Evolutionary conservation across 2,329 filamentous ascomycete species (phyloP), one percentile per base, ranked within the genome.

Genomic region (Fusarium globosum): DNA sequence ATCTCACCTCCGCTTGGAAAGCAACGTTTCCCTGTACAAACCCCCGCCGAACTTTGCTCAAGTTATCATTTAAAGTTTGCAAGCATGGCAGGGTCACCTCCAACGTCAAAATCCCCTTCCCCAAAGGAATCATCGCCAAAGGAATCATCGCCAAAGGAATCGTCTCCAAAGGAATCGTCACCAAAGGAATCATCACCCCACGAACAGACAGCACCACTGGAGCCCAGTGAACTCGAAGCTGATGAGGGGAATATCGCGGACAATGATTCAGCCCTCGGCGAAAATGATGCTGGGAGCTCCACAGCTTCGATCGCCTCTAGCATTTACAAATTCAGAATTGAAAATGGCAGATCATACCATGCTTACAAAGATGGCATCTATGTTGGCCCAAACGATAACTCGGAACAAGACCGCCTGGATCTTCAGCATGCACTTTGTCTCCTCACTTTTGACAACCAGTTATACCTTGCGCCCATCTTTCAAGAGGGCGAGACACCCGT

Each of bases 291-390:
- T 18, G 55, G 58, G 21, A 73, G 61, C 43, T 65, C 64, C 13
- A 78, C 71, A 14, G 68, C 69, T 6, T 77, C 73, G 5, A 20
- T 79, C 9, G 48, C 52, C 30, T 69, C 60, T 1, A 76, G 67
- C 9, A 68, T 79, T 28, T 64, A 73, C 30, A 71, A 68, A 12
- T 78, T 70, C 30, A 67, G 77, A 33, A 39, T 66, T 30, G 77
- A 79, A 28, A 78, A 79, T 30, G 78, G 78, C 11, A 70, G 78
- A 13, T 77, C 76, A 1, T 79, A 79, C 38, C 78, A 79, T 39
- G 73, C 62, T 4, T 74, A 76, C 58, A 78, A 79, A 36, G 79
- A 79, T 8, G 69, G 71, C 14, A 55, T 43, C 4, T 73, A 73
- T 41, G 33, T 62, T 2, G 51, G 56, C 10, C 71, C 71, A 5